Evolutionary conservation across 225 moss, liverwort and hornwort genomes (phyloP), one percentile per base, ranked within the genome.

Genomic region (Climacium dendroides): DNA sequence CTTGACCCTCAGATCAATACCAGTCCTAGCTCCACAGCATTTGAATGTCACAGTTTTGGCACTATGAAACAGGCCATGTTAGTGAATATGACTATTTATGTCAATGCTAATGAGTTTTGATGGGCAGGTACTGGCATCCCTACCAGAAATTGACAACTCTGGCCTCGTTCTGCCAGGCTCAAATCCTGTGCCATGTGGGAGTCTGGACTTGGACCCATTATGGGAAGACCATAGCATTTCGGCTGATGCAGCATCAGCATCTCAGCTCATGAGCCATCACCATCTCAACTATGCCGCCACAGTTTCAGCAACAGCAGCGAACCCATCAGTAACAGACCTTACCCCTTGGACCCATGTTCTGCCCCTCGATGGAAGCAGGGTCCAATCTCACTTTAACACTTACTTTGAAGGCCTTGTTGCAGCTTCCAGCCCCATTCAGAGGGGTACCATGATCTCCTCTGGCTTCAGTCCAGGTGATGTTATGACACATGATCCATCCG

Each of bases 91-190:
- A 37, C 62, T 15, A 85, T 52, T 62, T 52, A 9, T 37, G 37
- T 29, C 52, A 10, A 77, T 63, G 30, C 74, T 84, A 80, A 80
- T 50, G 14, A 61, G 61, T 41, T 73, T 45, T 15, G 29, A 79
- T 83, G 83, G 83, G 28, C 89, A 92, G 92, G 92, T 97, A 66
- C 91, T 93, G 70, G 97, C 97, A 58, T 98, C 96, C 32, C 88
- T 95, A 53, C 98, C 98, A 2, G 97, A 97, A 85, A 89, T 98
- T 80, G 93, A 95, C 48, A 90, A 95, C 83, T 90, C 96, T 29
- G 94, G 90, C 85, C 85, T 94, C 30, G 60, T 91, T 80, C 90
- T 95, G 24, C 94, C 98, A 54, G 89, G 94, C 66, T 78, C 92
- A 24, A 94, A 91, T 37, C 90, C 96, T 32, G 85, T 88, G 87